phyloP scores from a whole-genome alignment of 768 basidiomycete species.

The Inosperma sp. region DNA sequence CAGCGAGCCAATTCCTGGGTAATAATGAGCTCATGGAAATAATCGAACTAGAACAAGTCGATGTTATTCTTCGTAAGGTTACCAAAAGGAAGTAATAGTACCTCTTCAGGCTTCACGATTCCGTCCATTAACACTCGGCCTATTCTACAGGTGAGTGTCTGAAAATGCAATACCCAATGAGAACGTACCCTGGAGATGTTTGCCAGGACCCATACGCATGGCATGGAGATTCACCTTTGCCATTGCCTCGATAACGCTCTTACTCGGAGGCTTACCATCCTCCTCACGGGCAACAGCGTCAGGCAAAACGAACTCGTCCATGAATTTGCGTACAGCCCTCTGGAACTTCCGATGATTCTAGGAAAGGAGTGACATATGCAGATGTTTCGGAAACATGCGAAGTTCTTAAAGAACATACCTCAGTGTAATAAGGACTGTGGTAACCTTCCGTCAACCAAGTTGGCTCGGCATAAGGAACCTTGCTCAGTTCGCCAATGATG shows the following conservation, averaged over 20 bases:
- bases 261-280: conserved; percentile 83
- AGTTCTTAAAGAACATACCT: conserved; percentile 49
- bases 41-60: conserved; percentile 58
- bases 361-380: conserved; percentile 9
- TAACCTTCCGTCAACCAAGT: conserved; percentile 69
- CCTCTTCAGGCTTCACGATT: conserved; percentile 74
- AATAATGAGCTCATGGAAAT: conserved; percentile 67
- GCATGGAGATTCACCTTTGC: conserved; percentile 69
- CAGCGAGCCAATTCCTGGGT: conserved; percentile 73
- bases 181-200: conserved; percentile 59
- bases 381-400: conserved; percentile 24
- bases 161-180: background rate
- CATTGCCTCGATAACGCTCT: conserved; percentile 76
- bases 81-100: conserved; percentile 14
- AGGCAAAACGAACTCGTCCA: conserved; percentile 64
- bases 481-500: conserved; percentile 60
- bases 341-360: conserved; percentile 63
- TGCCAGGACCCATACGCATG: conserved; percentile 92
- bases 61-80: background rate
- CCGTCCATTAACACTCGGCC: conserved; percentile 78
- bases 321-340: conserved; percentile 60
- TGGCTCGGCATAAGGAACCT: conserved; percentile 89
- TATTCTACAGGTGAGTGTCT: conserved; percentile 1
- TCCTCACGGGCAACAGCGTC: conserved; percentile 68
- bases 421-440: conserved; percentile 72